These are phyloP conservation scores for Pseudogymnoascus pannorum DNA, from an alignment of 2,329 filamentous ascomycete species.

Conservation along the genomic window DNA sequence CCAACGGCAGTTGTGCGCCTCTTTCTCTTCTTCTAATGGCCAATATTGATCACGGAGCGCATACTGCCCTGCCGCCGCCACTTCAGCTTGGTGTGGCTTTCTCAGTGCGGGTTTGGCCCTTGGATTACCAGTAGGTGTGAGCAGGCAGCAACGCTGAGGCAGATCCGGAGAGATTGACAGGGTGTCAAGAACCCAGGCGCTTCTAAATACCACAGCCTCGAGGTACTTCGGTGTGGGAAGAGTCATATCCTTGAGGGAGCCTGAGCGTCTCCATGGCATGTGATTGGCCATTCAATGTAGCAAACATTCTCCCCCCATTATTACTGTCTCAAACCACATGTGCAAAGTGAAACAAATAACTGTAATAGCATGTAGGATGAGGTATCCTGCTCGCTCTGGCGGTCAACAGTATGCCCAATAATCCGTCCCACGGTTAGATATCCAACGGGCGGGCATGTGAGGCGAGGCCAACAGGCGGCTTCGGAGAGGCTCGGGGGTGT, in stretches of 20 bases:
- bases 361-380: background rate
- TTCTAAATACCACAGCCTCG: background rate
- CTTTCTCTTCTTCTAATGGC: background rate
- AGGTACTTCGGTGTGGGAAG: background rate
- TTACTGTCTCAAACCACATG: slow-evolving; percentile 6
- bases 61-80: background rate
- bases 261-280: background rate
- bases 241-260: slow-evolving; percentile 1
- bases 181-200: slow-evolving; percentile 2
- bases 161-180: background rate
- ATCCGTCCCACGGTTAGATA: background rate
- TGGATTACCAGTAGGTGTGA: background rate
- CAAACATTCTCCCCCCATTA: slow-evolving; percentile 3
- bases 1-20: slow-evolving; percentile 3
- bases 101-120: background rate
- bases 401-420: background rate
- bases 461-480: background rate
- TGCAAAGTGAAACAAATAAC: background rate
- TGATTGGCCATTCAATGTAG: slow-evolving; percentile 5
- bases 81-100: slow-evolving; percentile 1
- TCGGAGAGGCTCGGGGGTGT: slow-evolving; percentile 1
- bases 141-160: background rate
- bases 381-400: background rate
- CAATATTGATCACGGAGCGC: background rate
- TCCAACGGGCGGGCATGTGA: slow-evolving; percentile 5